Percentiles rank a stretch among this genome's conserved stretches.
phyloP scores from a whole-genome alignment of 1,284 basidiomycete species.

The Porogramme epimiltina region DNA sequence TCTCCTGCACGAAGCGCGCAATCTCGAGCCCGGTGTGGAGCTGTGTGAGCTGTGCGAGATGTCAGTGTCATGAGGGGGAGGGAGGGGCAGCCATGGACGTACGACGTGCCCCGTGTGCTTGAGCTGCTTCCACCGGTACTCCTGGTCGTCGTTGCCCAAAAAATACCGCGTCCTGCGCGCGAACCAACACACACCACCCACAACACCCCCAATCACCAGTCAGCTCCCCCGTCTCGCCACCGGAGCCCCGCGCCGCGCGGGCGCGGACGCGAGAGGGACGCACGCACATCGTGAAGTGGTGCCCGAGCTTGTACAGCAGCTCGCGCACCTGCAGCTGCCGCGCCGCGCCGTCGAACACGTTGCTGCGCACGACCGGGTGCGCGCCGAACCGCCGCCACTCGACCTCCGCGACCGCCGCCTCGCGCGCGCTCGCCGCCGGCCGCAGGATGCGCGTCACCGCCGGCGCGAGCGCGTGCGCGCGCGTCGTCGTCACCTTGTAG shows the following conservation, averaged over 20 bases:
- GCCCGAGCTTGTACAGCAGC: conserved; percentile 45
- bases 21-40: conserved; percentile 40
- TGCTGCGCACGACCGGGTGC: conserved; percentile 46
- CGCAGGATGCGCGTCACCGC: conserved; percentile 41
- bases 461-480: conserved; percentile 31
- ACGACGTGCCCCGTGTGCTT: conserved; percentile 45
- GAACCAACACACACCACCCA: too few relatives aligned
- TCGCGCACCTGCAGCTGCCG: conserved; percentile 39
- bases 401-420: conserved; percentile 48
- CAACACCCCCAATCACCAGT: too few relatives aligned
- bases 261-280: neutral
- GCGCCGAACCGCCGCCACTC: conserved; percentile 45
- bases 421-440: conserved; percentile 36
- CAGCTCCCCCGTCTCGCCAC: too few relatives aligned
- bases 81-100: conserved; percentile 18
- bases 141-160: conserved; percentile 47
- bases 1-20: conserved; percentile 38
- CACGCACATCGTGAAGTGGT: conserved; percentile 45
- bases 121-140: conserved; percentile 51
- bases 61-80: neutral
- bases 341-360: conserved; percentile 37
- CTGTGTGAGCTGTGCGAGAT: conserved; percentile 41
- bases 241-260: neutral
- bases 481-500: conserved; percentile 46
- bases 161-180: conserved; percentile 52